Base-by-base conservation (phyloP, 2,329 filamentous ascomycete genomes). In the Clarireedia sp. region DNA sequence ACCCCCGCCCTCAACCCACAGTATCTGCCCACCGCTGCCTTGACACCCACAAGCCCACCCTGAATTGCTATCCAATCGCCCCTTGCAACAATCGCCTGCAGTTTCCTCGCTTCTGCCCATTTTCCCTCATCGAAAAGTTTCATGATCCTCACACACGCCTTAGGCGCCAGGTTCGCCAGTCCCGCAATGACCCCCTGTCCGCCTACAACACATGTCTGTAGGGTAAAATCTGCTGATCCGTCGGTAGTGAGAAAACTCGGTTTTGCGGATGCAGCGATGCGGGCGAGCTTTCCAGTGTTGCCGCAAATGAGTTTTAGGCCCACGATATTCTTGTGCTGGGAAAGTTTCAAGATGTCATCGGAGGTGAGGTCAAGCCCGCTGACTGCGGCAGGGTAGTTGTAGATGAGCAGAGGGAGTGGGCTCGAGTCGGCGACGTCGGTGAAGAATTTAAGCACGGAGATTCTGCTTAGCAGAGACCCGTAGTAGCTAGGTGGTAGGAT, bases 1-100 rank as follows among this genome's bases (percentile, higher is more conserved):
- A 73, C 75, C 1, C 74, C 59, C 8, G 9, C 81, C 83, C 83
- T 61, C 87, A 87, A 5, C 79, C 80, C 60, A 76, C 79, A 63
- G 80, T 81, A 19, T 74, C 71, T 29, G 66, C 80, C 72, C 62
- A 87, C 64, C 1, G 75, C 82, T 47, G 77, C 77, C 73, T 87
- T 87, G 54, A 83, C 83, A 1, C 80, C 82, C 33, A 85, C 77
- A 59, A 87, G 81, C 1, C 83, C 84, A 6, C 81, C 80, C 63
- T 84, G 75, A 59, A 85, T 86, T 43, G 80, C 80, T 0, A 75
- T 78, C 83, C 83, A 86, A 68, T 87, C 84, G 12, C 81, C 84
- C 26, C 77, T 71, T 1, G 82, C 82, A 17, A 87, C 75, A 24
- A 83, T 68, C 17, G 73, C 78, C 69, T 86, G 85, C 62, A 86